phyloP scores from a whole-genome alignment of 177 flowering plant species.

The Vitis hybrid region DNA sequence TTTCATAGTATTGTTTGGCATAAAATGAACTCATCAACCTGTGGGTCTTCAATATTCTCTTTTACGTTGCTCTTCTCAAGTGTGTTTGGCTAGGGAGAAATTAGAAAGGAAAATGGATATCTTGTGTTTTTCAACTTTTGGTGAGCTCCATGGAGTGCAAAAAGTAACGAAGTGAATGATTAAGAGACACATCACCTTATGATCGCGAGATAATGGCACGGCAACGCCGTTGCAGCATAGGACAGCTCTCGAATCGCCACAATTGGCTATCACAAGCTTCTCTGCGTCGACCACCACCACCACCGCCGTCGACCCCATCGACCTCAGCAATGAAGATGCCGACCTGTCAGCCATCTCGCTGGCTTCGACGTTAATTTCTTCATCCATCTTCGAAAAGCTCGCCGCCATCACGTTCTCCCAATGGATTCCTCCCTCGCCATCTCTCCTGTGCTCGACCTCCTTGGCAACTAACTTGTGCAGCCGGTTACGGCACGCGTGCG shows the following conservation, averaged over 20 bases:
- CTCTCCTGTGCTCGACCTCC: constrained; percentile 16
- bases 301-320: constrained; percentile 43
- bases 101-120: too few relatives aligned
- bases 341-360: not conserved
- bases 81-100: too few relatives aligned
- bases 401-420: constrained; percentile 38
- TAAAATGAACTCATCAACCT: too few relatives aligned
- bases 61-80: too few relatives aligned
- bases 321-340: not conserved
- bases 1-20: too few relatives aligned
- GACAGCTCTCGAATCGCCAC: constrained; percentile 49
- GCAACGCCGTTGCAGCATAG: constrained; percentile 29
- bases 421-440: constrained; percentile 11
- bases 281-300: constrained; percentile 37
- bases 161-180: not conserved
- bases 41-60: too few relatives aligned
- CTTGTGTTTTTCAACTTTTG: too few relatives aligned
- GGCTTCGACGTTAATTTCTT: constrained; percentile 20
- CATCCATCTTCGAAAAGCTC: constrained; percentile 36
- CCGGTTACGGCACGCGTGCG: constrained; percentile 30
- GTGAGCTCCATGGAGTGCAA: too few relatives aligned
- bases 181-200: constrained; percentile 33
- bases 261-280: constrained; percentile 44
- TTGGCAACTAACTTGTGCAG: constrained; percentile 33
- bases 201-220: constrained; percentile 42